Conservation (phyloP, 805 yeast genomes). For the Barnettozyma sucrosica region DNA sequence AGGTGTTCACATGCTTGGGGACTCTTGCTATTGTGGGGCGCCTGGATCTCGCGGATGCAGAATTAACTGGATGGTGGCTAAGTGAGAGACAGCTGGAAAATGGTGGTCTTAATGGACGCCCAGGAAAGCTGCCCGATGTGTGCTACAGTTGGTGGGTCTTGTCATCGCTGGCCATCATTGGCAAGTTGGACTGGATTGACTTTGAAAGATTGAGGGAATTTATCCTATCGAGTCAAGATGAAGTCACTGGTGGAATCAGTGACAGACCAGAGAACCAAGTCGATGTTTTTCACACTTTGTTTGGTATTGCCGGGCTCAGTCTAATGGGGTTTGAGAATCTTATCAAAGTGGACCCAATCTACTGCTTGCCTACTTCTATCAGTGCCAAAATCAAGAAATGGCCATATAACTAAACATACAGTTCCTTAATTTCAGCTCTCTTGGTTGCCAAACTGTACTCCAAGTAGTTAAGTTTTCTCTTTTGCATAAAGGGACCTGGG, state of each 20-base stretch:
- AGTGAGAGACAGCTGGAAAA: conserved; percentile 78
- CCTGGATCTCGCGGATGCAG: conserved; percentile 41
- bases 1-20: conserved; percentile 80
- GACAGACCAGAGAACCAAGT: conserved; percentile 89
- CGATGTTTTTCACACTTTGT: conserved; percentile 89
- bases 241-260: conserved; percentile 78
- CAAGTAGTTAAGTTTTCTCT: conserved; percentile 54
- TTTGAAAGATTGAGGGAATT: conserved; percentile 53
- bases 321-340: conserved; percentile 59
- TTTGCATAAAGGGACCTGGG: conserved; percentile 50
- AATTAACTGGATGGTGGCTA: conserved; percentile 74
- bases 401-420: conserved; percentile 35
- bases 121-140: conserved; percentile 94
- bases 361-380: conserved; percentile 63
- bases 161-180: conserved; percentile 64
- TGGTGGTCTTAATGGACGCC: conserved; percentile 96
- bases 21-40: conserved; percentile 63
- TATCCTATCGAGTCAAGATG: conserved; percentile 74
- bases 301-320: conserved; percentile 85
- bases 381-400: conserved; percentile 32
- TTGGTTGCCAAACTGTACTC: conserved; percentile 65
- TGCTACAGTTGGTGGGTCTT: conserved; percentile 98
- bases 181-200: conserved; percentile 73
- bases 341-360: conserved; percentile 72
- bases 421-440: conserved; percentile 41